These are phyloP conservation scores for Protea cynaroides DNA, from an alignment of 164 flowering plant genomes.

Conservation along the genomic window DNA sequence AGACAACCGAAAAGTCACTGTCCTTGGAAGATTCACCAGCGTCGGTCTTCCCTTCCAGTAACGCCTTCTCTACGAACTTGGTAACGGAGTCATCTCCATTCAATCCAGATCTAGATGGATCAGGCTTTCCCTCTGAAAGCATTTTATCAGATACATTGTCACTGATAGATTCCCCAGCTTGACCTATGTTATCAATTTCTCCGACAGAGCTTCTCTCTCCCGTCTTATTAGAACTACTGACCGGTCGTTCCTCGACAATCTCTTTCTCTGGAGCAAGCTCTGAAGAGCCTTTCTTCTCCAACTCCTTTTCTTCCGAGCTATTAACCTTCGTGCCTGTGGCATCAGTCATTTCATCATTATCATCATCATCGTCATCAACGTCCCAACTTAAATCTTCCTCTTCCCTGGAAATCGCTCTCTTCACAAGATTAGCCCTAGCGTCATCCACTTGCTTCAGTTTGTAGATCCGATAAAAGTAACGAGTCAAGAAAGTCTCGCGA, in stretches of 20 bases:
- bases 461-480: slow-evolving; percentile 63
- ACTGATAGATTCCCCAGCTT: slow-evolving; percentile 12
- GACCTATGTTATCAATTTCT: background rate
- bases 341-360: slow-evolving; percentile 30
- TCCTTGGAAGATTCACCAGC: slow-evolving; percentile 38
- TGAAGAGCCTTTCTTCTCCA: slow-evolving; percentile 2
- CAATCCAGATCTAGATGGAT: slow-evolving; percentile 12
- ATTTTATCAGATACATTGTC: slow-evolving; percentile 8
- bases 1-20: slow-evolving; percentile 55
- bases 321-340: slow-evolving; percentile 1
- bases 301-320: background rate
- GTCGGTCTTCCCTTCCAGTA: slow-evolving; percentile 35
- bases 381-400: slow-evolving; percentile 91
- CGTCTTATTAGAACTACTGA: background rate
- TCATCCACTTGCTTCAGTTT: slow-evolving; percentile 66
- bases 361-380: slow-evolving; percentile 66
- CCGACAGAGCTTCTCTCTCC: slow-evolving; percentile 2
- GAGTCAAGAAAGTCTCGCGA: slow-evolving; percentile 55
- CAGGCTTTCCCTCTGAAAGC: background rate
- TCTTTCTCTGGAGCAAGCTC: slow-evolving; percentile 1
- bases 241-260: slow-evolving; percentile 7
- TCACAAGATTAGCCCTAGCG: slow-evolving; percentile 65
- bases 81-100: slow-evolving; percentile 12
- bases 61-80: slow-evolving; percentile 22
- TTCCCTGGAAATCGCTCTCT: slow-evolving; percentile 56